phyloP scores from a whole-genome alignment of 2,329 filamentous ascomycete genomes.

The Cercospora berteroae region DNA sequence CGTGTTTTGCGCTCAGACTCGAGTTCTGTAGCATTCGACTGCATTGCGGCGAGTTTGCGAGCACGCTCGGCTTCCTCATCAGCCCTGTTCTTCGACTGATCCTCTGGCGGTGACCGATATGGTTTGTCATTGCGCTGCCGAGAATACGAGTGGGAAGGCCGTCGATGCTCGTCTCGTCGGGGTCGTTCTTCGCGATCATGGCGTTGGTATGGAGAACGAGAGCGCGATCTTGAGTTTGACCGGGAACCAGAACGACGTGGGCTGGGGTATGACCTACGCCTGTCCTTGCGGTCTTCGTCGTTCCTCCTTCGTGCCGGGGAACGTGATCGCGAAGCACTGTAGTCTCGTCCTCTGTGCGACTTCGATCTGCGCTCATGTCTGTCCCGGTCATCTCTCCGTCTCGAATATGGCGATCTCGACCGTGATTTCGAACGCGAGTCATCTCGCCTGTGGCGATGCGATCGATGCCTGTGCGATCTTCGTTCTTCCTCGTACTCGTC shows the following conservation, averaged over 20 bases:
- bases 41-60: slow-evolving; percentile 43
- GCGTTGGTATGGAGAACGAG: slow-evolving; percentile 34
- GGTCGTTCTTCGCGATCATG: slow-evolving; percentile 18
- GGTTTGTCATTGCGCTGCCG: slow-evolving; percentile 22
- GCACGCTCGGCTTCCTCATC: slow-evolving; percentile 39
- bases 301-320: slow-evolving; percentile 42
- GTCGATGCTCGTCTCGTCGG: slow-evolving; percentile 17
- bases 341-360: slow-evolving; percentile 30
- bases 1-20: slow-evolving; percentile 68
- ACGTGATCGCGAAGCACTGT: slow-evolving; percentile 37
- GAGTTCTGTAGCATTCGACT: slow-evolving; percentile 54
- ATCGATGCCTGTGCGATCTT: slow-evolving; percentile 34
- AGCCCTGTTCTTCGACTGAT: slow-evolving; percentile 20
- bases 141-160: slow-evolving; percentile 25
- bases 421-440: slow-evolving; percentile 23
- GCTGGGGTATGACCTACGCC: slow-evolving; percentile 37
- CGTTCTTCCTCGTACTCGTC: slow-evolving; percentile 37
- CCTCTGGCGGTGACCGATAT: slow-evolving; percentile 32
- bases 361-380: slow-evolving; percentile 25
- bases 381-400: slow-evolving; percentile 24
- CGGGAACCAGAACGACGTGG: slow-evolving; percentile 36
- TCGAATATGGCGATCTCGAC: slow-evolving; percentile 29
- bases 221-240: slow-evolving; percentile 38
- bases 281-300: slow-evolving; percentile 34
- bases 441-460: slow-evolving; percentile 28